Base-by-base conservation (phyloP, 768 basidiomycete genomes). In the Trametes cinnabarina region DNA sequence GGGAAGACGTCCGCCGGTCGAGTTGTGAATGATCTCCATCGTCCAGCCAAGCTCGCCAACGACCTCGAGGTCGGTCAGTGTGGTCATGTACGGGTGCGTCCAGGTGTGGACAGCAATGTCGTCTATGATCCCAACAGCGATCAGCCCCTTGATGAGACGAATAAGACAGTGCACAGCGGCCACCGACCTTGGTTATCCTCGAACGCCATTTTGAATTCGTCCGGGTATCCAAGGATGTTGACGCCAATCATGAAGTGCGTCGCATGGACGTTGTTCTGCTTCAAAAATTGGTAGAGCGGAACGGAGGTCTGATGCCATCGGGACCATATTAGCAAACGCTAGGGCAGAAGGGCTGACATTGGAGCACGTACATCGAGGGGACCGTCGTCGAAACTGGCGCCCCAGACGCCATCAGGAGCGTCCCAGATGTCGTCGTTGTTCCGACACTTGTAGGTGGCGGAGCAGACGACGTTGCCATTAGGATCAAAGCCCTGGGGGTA, bases 221-320 rank as follows among this genome's bases (percentile, higher is more conserved):
- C 67, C 4, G 84, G 81, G 66, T 88, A 75, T 40, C 68, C 49
- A 25, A 89, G 64, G 57, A 94, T 88, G 68, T 93, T 89, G 32
- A 79, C 68, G 17, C 94, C 94, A 62, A 97, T 95, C 78, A 94
- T 83, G 71, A 95, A 96, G 69, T 95, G 92, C 4, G 94, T 95
- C 3, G 85, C 86, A n/a, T 71, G 79, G 55, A 84, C 71, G 58
- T 86, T 82, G 56, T 94, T 79, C n/a, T 75, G 52, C 57, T 77
- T 62, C 47, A 96, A 76, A 70, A 92, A 95, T 7, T 80, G 65
- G 66, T 90, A 82, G 19, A 96, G 80, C 11, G 51, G 47, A 12
- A 67, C 60, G 4, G 74, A 75, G 2, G 73, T 57, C 71, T 75
- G n/a, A 32, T 32, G 7, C n/a, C n/a, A n/a, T n/a, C n/a, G n/a